Base-by-base conservation (phyloP, 192 early-diverging fungal species). In the Phlyctochytrium planicorne region DNA sequence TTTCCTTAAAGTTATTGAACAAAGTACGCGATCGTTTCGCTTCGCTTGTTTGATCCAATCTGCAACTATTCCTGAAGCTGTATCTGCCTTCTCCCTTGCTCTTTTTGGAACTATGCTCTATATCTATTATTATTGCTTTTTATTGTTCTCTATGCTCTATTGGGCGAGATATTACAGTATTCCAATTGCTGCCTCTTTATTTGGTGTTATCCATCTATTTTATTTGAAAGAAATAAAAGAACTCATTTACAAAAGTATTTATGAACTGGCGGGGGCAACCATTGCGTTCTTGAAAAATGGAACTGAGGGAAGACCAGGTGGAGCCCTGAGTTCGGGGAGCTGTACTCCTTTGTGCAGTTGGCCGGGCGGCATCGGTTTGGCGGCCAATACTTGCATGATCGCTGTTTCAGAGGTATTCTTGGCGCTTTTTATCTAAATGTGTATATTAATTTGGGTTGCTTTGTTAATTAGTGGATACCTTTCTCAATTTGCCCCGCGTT, bases 391-490 rank as follows among this genome's bases (percentile, higher is more conserved):
- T 10, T 57, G 20, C 6, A 29, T 4, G 25, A 57, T 29, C 6
- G 33, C 31, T 6, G 61, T 32, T 34, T 40, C 61, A 10, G 33
- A 62, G 3, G 16, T 14, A 10, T 6, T 12, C 20, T 36, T 32
- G 20, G 6, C 36, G 16, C 10, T 32, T 20, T 36, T 40, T 3
- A 33, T 40, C n/a, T 30, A 14, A 30, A 59, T 57, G 3, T 31
- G 23, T 61, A 20, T 25, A 66, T 10, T 12, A 23, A 53, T n/a
- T n/a, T 66, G 40, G 47, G 16, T 61, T 61, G 57, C 50, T 27
- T 4, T 53, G 64, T 24, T 3, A 24, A 61, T 25, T 3, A n/a
- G 29, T 17, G n/a, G n/a, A n/a, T 31, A 20, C 24, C 25, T 63
- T 36, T 16, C 31, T 67, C 32, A 34, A 12, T 34, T 67, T 67